These are phyloP conservation scores for Colletotrichum plurivorum DNA, from an alignment of 2,329 filamentous ascomycete genomes.

Conservation along the genomic window DNA sequence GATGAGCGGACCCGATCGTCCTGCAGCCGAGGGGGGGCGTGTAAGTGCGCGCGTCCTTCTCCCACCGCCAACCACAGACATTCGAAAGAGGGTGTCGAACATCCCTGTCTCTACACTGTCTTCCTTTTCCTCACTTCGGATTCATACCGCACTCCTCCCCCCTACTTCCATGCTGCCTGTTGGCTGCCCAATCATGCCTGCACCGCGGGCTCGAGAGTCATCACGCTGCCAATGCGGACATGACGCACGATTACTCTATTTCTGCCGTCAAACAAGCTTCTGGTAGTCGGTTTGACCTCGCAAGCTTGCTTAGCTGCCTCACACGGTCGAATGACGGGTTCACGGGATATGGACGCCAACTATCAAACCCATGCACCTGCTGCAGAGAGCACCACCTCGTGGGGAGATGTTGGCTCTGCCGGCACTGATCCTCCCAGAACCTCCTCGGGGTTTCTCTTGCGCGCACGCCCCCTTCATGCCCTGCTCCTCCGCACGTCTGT, in stretches of 20 bases:
- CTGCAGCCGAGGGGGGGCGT: constrained; percentile 11
- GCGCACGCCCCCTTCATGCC: neutral
- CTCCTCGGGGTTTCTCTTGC: constrained; percentile 13
- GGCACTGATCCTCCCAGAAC: constrained; percentile 18
- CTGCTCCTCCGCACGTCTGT: neutral
- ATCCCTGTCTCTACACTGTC: constrained; percentile 25
- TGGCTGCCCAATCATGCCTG: constrained; percentile 27
- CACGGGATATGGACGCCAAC: constrained; percentile 26
- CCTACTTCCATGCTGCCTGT: too few species aligned
- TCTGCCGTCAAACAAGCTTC: constrained; percentile 36
- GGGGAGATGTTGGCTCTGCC: constrained; percentile 16
- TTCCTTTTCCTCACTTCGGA: constrained; percentile 1
- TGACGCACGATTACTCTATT: constrained; percentile 37
- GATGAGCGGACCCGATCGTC: constrained; percentile 33
- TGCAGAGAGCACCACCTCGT: constrained; percentile 16
- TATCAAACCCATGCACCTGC: constrained; percentile 30
- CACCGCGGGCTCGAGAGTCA: constrained; percentile 17
- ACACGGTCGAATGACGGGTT: constrained; percentile 34
- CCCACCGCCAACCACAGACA: neutral
- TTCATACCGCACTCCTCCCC: constrained; percentile 14
- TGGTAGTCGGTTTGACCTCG: constrained; percentile 27
- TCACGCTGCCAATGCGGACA: constrained; percentile 31
- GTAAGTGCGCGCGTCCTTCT: constrained; percentile 1
- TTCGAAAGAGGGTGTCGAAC: constrained; percentile 11
- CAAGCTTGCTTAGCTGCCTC: constrained; percentile 20